phyloP scores from a whole-genome alignment of 2,329 filamentous ascomycete species.

The Talaromyces sp. region DNA sequence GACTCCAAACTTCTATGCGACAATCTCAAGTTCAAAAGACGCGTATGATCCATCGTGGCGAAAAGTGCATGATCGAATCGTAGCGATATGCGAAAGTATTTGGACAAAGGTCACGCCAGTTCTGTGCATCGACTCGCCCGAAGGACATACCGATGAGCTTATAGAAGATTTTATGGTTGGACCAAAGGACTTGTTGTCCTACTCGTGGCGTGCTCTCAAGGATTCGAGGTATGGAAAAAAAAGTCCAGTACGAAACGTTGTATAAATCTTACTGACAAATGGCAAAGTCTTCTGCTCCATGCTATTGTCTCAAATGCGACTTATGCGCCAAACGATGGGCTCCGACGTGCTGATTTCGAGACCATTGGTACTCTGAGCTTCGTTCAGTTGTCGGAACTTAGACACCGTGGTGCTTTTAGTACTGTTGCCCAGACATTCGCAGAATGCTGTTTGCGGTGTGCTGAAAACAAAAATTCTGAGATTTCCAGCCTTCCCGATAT shows the following conservation, averaged over 20 bases:
- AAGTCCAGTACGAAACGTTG: background rate
- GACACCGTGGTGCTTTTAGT: conserved; percentile 89
- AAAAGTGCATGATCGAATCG: conserved; percentile 47
- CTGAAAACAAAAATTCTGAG: conserved; percentile 48
- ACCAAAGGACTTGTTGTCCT: conserved; percentile 85
- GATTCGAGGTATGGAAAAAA: conserved; percentile 68
- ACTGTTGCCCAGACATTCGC: conserved; percentile 87
- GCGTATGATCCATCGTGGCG: conserved; percentile 29
- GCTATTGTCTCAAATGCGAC: conserved; percentile 57
- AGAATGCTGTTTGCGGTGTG: conserved; percentile 68
- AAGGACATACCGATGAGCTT: conserved; percentile 65
- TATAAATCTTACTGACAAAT: background rate
- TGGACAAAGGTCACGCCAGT: conserved; percentile 75
- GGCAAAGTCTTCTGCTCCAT: conserved; percentile 66
- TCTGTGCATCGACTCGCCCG: conserved; percentile 90
- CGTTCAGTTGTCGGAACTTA: conserved; percentile 73
- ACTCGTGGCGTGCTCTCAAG: conserved; percentile 91
- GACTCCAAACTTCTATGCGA: conserved; percentile 37
- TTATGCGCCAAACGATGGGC: conserved; percentile 47
- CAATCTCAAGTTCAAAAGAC: conserved; percentile 28
- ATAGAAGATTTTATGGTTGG: conserved; percentile 70
- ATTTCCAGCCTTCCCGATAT: conserved; percentile 52
- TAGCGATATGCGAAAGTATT: conserved; percentile 62
- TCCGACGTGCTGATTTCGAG: conserved; percentile 58
- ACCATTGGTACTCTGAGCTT: conserved; percentile 73